phyloP scores from a whole-genome alignment of 805 yeast species.

The Cyberlindnera meyerae region DNA sequence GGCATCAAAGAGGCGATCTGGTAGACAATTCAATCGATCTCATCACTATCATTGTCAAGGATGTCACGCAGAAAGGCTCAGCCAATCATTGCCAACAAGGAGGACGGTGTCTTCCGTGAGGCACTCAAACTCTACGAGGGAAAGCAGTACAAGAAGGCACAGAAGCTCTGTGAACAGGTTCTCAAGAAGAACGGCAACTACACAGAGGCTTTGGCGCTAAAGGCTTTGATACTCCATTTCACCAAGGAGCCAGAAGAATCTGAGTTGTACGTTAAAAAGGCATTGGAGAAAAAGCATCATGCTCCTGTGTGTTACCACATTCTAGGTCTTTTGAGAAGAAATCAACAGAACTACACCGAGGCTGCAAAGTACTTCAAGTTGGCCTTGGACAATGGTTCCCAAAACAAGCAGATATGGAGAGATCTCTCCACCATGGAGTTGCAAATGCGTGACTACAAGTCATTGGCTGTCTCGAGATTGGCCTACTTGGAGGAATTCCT shows the following conservation, averaged over 20 bases:
- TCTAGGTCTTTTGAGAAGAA: slow-evolving; percentile 76
- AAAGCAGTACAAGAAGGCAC: slow-evolving; percentile 82
- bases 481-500: slow-evolving; percentile 66
- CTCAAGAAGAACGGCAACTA: slow-evolving; percentile 72
- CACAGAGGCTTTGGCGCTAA: slow-evolving; percentile 78
- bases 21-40: too few relatives aligned
- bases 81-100: slow-evolving; percentile 42
- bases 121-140: slow-evolving; percentile 80
- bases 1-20: too few relatives aligned
- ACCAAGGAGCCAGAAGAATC: slow-evolving; percentile 62
- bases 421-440: slow-evolving; percentile 78
- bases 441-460: slow-evolving; percentile 71
- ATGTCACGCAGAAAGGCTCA: slow-evolving; percentile 25
- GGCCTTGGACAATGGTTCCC: slow-evolving; percentile 72
- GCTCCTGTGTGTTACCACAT: slow-evolving; percentile 80
- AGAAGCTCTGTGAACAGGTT: slow-evolving; percentile 68
- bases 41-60: too few relatives aligned
- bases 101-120: slow-evolving; percentile 70
- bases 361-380: slow-evolving; percentile 75
- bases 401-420: slow-evolving; percentile 71
- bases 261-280: slow-evolving; percentile 52
- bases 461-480: slow-evolving; percentile 58
- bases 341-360: slow-evolving; percentile 61
- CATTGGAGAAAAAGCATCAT: slow-evolving; percentile 50
- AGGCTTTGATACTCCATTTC: slow-evolving; percentile 65